Base-by-base conservation (phyloP, 2,329 filamentous ascomycete genomes). In the Anisogramma anomala region DNA sequence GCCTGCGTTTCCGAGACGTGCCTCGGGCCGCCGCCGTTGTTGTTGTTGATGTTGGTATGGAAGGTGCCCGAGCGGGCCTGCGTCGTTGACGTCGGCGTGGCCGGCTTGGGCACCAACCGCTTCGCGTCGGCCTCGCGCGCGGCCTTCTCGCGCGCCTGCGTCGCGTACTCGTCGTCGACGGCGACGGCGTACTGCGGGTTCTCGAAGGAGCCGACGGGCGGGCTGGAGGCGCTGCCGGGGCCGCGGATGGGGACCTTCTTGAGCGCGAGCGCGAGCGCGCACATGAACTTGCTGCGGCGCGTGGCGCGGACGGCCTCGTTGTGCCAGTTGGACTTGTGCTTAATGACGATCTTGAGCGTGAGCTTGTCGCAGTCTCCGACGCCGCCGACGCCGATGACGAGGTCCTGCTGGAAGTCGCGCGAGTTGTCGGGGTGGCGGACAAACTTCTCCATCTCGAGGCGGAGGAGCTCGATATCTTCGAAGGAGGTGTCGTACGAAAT, bases 201-300 rank as follows among this genome's bases (percentile, higher is more conserved):
- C 23, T 70, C 76, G 5, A 83, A 72, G 30, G 73, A 75, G 43
- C 78, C 78, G 2, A 79, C 63, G 10, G 37, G 8, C 27, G 69
- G 50, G 42, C 78, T 74, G 42, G 64, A 66, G 42, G 79, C 84
- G 45, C 82, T 87, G 30, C 82, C 87, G 42, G 89, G 89, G 15
- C 68, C 78, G 52, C 85, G 74, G 55, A 98, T 89, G 8, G 88
- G 89, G 14, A 98, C 72, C 64, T 82, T 87, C 62, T 86, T 84
- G 44, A 95, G 66, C 3, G 89, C 87, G 7, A 87, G 63, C 4
- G 91, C 80, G 44, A 98, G 68, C 1, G 91, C 91, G 56, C 88
- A 94, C 79, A 96, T 94, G 65, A 98, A 96, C 63, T 94, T 96
- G 58, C 84, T 93, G 46, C 89, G 79, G 39, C 88, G 79, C 6